These are phyloP conservation scores for Vanrija sp. DNA, from an alignment of 1,284 basidiomycete species.

Conservation along the genomic window DNA sequence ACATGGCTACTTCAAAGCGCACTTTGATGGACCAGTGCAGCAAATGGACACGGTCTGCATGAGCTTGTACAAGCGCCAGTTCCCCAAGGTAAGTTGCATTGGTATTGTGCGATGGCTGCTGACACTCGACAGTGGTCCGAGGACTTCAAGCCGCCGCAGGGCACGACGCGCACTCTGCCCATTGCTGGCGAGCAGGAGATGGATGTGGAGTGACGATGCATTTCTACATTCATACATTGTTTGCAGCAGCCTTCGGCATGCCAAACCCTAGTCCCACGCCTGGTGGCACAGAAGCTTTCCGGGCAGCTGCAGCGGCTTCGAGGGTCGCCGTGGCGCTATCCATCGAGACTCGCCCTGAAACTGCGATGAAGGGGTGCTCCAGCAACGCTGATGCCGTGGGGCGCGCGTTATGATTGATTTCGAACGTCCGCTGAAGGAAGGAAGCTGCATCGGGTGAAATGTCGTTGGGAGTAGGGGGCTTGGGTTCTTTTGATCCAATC, in stretches of 20 bases:
- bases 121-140: conserved; percentile 21
- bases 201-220: conserved; percentile 25
- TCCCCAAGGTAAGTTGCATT: conserved; percentile 56
- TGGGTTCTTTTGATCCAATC: conserved; percentile 78
- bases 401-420: conserved; percentile 74
- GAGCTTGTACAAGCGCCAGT: conserved; percentile 85
- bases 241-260: not conserved
- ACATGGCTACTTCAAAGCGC: conserved; percentile 96
- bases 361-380: conserved; percentile 65
- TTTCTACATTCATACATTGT: not conserved
- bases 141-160: conserved; percentile 16
- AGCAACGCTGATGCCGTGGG: conserved; percentile 74
- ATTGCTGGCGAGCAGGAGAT: conserved; percentile 14
- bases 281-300: conserved; percentile 1
- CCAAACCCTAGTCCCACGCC: not conserved
- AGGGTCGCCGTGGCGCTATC: conserved; percentile 9
- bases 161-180: not conserved
- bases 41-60: conserved; percentile 96
- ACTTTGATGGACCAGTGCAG: conserved; percentile 90
- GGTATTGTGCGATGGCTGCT: not conserved
- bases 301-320: conserved; percentile 11
- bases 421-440: conserved; percentile 79
- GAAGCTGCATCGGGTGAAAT: conserved; percentile 79
- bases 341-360: not conserved
- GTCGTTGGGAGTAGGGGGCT: conserved; percentile 77